Evolutionary conservation across 495 filamentous ascomycete species (phyloP).

Genomic region (Tuber brumale): DNA sequence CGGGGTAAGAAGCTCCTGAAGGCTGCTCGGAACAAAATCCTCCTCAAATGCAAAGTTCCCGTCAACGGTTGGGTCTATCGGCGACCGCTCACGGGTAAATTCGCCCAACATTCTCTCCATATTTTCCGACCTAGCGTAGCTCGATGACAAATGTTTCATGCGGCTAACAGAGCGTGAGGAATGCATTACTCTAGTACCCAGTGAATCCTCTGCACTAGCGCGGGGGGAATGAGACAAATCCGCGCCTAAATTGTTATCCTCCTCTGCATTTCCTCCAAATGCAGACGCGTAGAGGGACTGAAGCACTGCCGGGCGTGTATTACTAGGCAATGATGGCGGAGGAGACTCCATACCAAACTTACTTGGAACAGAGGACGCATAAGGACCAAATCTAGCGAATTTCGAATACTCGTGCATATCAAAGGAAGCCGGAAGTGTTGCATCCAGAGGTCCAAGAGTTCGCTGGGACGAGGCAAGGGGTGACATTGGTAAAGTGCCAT

Average conservation of each 20-base stretch:
- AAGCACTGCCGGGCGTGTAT: slow-evolving; percentile 60
- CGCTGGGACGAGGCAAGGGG: slow-evolving; percentile 61
- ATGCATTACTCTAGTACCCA: slow-evolving; percentile 57
- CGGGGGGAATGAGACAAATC: slow-evolving; percentile 49
- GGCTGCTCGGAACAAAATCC: slow-evolving; percentile 76
- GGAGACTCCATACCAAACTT: slow-evolving; percentile 90
- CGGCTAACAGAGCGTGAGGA: slow-evolving; percentile 61
- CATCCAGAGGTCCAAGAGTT: slow-evolving; percentile 57
- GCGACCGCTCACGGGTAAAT: slow-evolving; percentile 45
- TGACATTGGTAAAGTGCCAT: slow-evolving; percentile 64
- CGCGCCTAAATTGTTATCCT: slow-evolving; percentile 45
- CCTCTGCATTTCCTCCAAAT: slow-evolving; percentile 55
- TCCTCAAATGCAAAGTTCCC: slow-evolving; percentile 86
- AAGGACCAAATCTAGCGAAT: slow-evolving; percentile 79
- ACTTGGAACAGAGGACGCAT: slow-evolving; percentile 85
- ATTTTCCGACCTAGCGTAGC: slow-evolving; percentile 64
- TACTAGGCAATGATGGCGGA: slow-evolving; percentile 59
- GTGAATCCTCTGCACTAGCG: slow-evolving; percentile 52
- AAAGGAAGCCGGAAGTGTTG: slow-evolving; percentile 88
- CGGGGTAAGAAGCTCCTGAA: slow-evolving; percentile 87
- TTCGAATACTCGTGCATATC: slow-evolving; percentile 93
- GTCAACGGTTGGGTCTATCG: slow-evolving; percentile 65
- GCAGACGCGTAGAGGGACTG: slow-evolving; percentile 76
- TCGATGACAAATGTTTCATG: slow-evolving; percentile 77
- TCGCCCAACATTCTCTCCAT: slow-evolving; percentile 48